Conservation (phyloP, 495 filamentous ascomycete genomes). For the Glutinoglossum americanum region DNA sequence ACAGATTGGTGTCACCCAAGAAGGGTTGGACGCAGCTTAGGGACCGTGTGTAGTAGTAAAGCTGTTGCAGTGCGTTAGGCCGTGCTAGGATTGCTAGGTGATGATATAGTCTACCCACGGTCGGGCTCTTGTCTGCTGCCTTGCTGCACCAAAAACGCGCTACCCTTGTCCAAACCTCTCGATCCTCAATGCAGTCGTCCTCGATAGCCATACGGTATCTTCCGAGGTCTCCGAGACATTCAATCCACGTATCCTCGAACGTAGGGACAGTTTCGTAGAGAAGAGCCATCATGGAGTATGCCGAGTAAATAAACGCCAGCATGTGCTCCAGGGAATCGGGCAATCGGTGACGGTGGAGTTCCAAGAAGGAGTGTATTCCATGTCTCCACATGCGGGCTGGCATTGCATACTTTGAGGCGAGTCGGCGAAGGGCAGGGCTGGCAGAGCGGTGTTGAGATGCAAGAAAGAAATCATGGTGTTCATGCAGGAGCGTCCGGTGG, state of each 20-base stretch:
- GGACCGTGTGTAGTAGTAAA: conserved; percentile 46
- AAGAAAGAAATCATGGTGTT: conserved; percentile 67
- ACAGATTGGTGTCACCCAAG: conserved; percentile 11
- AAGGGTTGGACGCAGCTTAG: conserved; percentile 31
- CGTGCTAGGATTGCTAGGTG: conserved; percentile 69
- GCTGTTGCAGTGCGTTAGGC: conserved; percentile 48
- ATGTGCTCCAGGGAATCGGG: conserved; percentile 60
- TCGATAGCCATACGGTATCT: conserved; percentile 63
- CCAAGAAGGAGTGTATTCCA: conserved; percentile 60
- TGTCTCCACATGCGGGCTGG: conserved; percentile 71
- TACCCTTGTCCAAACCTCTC: conserved; percentile 59
- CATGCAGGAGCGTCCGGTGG: conserved; percentile 50
- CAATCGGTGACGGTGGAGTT: conserved; percentile 44
- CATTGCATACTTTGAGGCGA: conserved; percentile 57
- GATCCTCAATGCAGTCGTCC: conserved; percentile 43
- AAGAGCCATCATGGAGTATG: conserved; percentile 67
- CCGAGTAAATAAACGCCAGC: conserved; percentile 60
- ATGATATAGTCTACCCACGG: conserved; percentile 61
- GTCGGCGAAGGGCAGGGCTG: conserved; percentile 27
- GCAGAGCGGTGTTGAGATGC: conserved; percentile 57
- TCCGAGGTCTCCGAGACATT: conserved; percentile 59
- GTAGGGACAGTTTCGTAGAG: conserved; percentile 52
- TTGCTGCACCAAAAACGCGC: conserved; percentile 64
- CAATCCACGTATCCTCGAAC: conserved; percentile 77
- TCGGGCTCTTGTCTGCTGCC: conserved; percentile 48